Evolutionary conservation across 495 filamentous ascomycete species (phyloP).

Genomic region (Aspergillus steynii): DNA sequence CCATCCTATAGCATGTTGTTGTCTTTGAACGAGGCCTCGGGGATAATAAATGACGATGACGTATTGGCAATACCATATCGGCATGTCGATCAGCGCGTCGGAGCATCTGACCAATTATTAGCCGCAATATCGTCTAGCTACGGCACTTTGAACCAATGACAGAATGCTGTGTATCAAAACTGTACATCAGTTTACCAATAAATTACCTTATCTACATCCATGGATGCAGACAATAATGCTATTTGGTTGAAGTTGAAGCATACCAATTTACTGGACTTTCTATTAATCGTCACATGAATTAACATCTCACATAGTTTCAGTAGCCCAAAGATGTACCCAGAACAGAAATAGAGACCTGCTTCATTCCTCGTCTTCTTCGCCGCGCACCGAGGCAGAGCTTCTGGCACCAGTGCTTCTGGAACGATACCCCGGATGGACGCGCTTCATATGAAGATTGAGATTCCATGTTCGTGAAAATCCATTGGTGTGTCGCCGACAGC

Average conservation of each 20-base stretch:
- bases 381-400: neutral
- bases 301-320: too few species aligned
- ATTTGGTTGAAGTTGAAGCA: too few species aligned
- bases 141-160: conserved; percentile 11
- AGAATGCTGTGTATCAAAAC: too few species aligned
- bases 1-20: neutral
- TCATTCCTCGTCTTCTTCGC: neutral
- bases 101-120: conserved; percentile 7
- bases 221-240: too few species aligned
- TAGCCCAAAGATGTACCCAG: neutral
- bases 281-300: too few species aligned
- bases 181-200: neutral
- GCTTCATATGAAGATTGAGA: conserved; percentile 40
- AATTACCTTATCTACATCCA: conserved; percentile 2
- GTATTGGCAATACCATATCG: conserved; percentile 9
- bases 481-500: conserved; percentile 30
- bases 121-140: neutral
- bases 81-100: conserved; percentile 8
- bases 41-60: neutral
- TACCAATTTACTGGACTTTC: too few species aligned
- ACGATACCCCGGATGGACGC: conserved; percentile 30
- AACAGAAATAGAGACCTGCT: neutral
- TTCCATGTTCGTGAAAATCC: conserved; percentile 44
- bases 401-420: neutral
- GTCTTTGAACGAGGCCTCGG: neutral